A percentile compares a stretch with the other conserved stretches of the same genome.
These are phyloP conservation scores for Aureobasidium namibiae DNA, from an alignment of 2,329 filamentous ascomycete species.

Conservation along the genomic window DNA sequence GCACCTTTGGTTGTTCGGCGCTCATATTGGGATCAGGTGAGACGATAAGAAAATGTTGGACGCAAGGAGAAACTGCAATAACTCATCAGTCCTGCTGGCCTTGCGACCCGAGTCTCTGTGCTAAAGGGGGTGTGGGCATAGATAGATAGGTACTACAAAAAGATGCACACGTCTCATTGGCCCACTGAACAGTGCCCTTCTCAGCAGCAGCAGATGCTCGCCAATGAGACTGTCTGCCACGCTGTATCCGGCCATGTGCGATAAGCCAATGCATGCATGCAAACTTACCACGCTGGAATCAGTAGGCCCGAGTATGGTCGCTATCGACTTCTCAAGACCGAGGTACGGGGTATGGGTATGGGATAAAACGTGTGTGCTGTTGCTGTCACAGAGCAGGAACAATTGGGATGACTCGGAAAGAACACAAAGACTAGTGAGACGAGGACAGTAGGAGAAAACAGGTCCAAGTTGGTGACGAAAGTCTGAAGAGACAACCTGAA, in stretches of 20 bases:
- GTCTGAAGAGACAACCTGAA: conserved; percentile 2
- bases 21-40: conserved; percentile 10
- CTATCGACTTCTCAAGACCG: not conserved
- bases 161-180: conserved; percentile 5
- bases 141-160: not conserved
- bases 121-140: not conserved
- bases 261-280: conserved; percentile 12
- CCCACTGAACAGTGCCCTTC: not conserved
- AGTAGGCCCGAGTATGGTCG: not conserved
- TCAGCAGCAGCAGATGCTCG: not conserved
- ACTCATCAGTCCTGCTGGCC: conserved; percentile 6
- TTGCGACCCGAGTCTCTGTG: conserved; percentile 1
- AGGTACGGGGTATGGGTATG: no score
- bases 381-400: conserved; percentile 1
- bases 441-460: conserved; percentile 1
- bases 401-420: not conserved
- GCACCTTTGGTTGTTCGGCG: conserved; percentile 44
- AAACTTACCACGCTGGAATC: conserved; percentile 10
- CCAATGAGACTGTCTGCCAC: not conserved
- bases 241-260: not conserved
- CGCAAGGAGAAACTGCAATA: not conserved
- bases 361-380: not conserved
- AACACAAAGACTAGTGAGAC: conserved; percentile 7
- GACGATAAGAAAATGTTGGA: not conserved
- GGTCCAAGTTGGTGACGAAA: conserved; percentile 5